A percentile compares a stretch with the other conserved stretches of the same genome.
Evolutionary conservation across 2,329 filamentous ascomycete species (phyloP).

Genomic region (Aureobasidium namibiae): DNA sequence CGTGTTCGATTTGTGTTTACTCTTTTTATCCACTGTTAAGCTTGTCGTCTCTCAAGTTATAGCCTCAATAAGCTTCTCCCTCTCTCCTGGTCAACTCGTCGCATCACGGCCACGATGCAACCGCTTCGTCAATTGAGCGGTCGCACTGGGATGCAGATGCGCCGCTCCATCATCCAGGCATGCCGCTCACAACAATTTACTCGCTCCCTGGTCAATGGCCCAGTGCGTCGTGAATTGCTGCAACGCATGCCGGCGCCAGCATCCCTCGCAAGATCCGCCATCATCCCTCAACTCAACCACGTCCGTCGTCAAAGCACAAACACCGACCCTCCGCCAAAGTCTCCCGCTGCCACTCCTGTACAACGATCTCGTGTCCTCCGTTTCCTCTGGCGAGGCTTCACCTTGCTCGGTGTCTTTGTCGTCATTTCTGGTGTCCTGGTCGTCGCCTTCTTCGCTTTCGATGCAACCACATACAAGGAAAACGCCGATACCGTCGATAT

Average conservation of each 20-base stretch:
- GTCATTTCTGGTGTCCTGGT: constrained; percentile 61
- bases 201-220: constrained; percentile 3
- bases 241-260: neutral
- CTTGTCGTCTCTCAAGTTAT: neutral
- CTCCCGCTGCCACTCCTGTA: neutral
- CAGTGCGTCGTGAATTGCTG: constrained; percentile 1
- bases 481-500: constrained; percentile 60
- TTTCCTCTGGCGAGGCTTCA: constrained; percentile 61
- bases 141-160: constrained; percentile 5
- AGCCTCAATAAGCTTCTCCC: neutral
- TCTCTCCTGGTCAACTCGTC: neutral
- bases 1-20: neutral
- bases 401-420: constrained; percentile 67
- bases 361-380: constrained; percentile 25
- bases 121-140: constrained; percentile 10
- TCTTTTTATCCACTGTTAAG: neutral
- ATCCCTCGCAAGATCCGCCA: neutral
- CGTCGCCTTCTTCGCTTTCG: constrained; percentile 84
- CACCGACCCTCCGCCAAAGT: constrained; percentile 3
- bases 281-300: constrained; percentile 5
- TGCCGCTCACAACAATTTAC: constrained; percentile 3
- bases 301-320: constrained; percentile 5
- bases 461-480: constrained; percentile 82
- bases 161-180: neutral
- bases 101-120: constrained; percentile 8